Conservation (phyloP, 768 basidiomycete genomes). For the Hortiboletus campestris region DNA sequence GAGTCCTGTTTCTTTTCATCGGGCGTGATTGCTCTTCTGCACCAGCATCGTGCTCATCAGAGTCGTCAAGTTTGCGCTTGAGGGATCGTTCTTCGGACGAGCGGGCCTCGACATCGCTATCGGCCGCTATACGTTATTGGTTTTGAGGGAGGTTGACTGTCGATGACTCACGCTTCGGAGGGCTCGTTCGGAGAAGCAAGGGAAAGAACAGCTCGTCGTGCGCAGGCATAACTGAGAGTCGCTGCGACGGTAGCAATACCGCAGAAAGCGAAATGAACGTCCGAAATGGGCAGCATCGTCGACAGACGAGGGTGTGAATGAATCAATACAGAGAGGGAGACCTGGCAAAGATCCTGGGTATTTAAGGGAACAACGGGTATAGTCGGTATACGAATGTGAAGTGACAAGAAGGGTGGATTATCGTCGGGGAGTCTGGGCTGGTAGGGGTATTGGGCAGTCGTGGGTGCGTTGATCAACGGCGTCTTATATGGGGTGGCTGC, state of each 20-base stretch:
- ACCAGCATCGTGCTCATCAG: constrained; percentile 28
- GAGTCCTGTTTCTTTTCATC: constrained; percentile 41
- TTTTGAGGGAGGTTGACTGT: constrained; percentile 29
- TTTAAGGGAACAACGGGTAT: constrained; percentile 19
- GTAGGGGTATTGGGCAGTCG: constrained; percentile 22
- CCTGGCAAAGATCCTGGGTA: constrained; percentile 9
- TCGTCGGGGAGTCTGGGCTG: constrained; percentile 18
- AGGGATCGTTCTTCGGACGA: constrained; percentile 29
- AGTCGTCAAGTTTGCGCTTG: constrained; percentile 31
- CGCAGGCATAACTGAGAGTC: constrained; percentile 55
- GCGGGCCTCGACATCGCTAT: constrained; percentile 33
- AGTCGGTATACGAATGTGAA: constrained; percentile 8
- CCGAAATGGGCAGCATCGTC: constrained; percentile 48
- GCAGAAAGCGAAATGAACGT: constrained; percentile 54
- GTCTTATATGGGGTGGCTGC: constrained; percentile 30
- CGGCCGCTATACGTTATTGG: constrained; percentile 27
- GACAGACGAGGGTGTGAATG: not conserved
- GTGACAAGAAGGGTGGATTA: constrained; percentile 15
- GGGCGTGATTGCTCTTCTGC: constrained; percentile 28
- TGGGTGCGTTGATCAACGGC: constrained; percentile 25
- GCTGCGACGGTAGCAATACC: constrained; percentile 61
- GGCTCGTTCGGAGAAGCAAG: constrained; percentile 16
- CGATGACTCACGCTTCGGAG: constrained; percentile 32
- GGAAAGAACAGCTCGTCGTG: constrained; percentile 37
- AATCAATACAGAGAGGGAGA: constrained; percentile 11